Conservation (phyloP, 225 moss, liverwort and hornwort genomes). For the Polytrichum formosum region DNA sequence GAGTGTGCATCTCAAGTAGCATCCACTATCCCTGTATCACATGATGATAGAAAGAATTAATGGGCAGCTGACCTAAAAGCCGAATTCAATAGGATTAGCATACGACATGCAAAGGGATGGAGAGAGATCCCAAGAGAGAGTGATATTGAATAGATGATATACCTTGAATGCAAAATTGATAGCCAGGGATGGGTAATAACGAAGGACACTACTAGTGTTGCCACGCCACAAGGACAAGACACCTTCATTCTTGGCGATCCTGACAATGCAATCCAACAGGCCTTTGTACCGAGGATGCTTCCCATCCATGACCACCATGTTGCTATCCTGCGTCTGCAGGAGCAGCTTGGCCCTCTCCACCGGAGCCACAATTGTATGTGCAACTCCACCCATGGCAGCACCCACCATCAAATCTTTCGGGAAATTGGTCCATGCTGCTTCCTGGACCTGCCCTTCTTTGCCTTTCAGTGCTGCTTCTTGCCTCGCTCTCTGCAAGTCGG, state of each 20-base stretch:
- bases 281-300: slow-evolving; percentile 83
- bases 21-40: no score
- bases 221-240: slow-evolving; percentile 90
- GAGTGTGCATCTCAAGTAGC: no score
- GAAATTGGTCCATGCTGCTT: slow-evolving; percentile 72
- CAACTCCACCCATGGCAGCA: slow-evolving; percentile 79
- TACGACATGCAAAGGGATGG: not conserved
- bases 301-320: slow-evolving; percentile 80
- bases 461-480: slow-evolving; percentile 40
- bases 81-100: no score
- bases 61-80: no score
- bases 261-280: slow-evolving; percentile 75
- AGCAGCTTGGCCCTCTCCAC: slow-evolving; percentile 95
- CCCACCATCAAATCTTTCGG: slow-evolving; percentile 89
- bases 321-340: slow-evolving; percentile 95
- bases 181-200: slow-evolving; percentile 94
- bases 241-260: slow-evolving; percentile 87
- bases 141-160: not conserved
- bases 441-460: slow-evolving; percentile 38
- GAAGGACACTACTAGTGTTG: slow-evolving; percentile 85
- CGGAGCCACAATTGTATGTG: slow-evolving; percentile 90
- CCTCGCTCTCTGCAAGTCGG: slow-evolving; percentile 47
- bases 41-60: no score
- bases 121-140: not conserved
- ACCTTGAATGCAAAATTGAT: slow-evolving; percentile 99